Percentiles rank a stretch among this genome's conserved stretches.
Evolutionary conservation across 1,284 basidiomycete genomes (phyloP).

Genomic region (Coniferiporia sulphurascens): DNA sequence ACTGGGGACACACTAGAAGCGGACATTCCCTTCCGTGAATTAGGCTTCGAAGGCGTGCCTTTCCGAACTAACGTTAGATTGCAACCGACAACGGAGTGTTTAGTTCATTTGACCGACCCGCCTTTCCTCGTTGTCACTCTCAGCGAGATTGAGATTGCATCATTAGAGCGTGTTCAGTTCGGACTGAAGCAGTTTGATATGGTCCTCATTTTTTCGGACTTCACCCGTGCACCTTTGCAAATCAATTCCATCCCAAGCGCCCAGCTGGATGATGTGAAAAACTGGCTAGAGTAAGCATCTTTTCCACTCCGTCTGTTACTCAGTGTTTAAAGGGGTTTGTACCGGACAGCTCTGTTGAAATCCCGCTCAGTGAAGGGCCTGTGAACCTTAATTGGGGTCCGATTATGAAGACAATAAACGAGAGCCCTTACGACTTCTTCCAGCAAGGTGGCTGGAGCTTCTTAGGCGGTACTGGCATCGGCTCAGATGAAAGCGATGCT

Average conservation of each 20-base stretch:
- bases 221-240: conserved; percentile 86
- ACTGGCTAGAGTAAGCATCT: conserved; percentile 88
- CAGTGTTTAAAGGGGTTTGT: conserved; percentile 6
- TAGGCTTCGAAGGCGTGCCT: conserved; percentile 97
- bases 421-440: conserved; percentile 96
- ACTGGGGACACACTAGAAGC: conserved; percentile 84
- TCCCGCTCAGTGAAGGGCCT: conserved; percentile 92
- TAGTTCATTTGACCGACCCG: conserved; percentile 92
- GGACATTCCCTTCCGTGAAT: conserved; percentile 95
- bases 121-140: conserved; percentile 97
- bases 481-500: conserved; percentile 69
- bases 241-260: conserved; percentile 93
- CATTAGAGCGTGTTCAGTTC: conserved; percentile 96
- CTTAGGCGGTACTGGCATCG: conserved; percentile 69
- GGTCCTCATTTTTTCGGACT: conserved; percentile 95
- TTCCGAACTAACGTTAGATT: conserved; percentile 92
- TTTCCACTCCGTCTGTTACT: conserved; percentile 2
- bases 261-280: conserved; percentile 93
- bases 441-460: conserved; percentile 94
- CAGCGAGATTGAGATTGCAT: conserved; percentile 93
- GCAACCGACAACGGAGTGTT: conserved; percentile 95
- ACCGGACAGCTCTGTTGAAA: conserved; percentile 80
- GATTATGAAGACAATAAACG: conserved; percentile 97
- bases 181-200: conserved; percentile 97
- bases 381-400: conserved; percentile 98